Evolutionary conservation across 2,329 filamentous ascomycete genomes (phyloP).

Genomic region (Aspergillus vadensis): DNA sequence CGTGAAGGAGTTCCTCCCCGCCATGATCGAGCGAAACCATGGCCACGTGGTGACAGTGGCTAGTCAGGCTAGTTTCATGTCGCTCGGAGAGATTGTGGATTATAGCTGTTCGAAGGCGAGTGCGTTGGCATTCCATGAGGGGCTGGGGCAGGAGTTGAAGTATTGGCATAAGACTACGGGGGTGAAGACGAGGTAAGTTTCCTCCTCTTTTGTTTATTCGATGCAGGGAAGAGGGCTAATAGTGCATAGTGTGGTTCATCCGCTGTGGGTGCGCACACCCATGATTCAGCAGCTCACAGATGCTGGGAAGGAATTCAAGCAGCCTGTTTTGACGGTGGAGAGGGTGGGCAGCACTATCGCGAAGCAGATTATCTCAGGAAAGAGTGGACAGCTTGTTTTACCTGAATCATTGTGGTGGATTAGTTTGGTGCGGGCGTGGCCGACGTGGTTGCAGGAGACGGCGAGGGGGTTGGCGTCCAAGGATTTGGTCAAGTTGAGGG

Average conservation of each 20-base stretch:
- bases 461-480: slow-evolving; percentile 31
- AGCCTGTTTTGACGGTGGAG: slow-evolving; percentile 40
- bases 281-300: slow-evolving; percentile 45
- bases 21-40: slow-evolving; percentile 54
- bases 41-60: slow-evolving; percentile 61
- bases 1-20: slow-evolving; percentile 55
- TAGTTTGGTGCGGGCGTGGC: slow-evolving; percentile 35
- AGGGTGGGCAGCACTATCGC: slow-evolving; percentile 53
- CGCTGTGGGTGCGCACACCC: slow-evolving; percentile 53
- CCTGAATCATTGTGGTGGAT: slow-evolving; percentile 38
- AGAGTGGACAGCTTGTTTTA: slow-evolving; percentile 53
- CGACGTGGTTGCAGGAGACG: slow-evolving; percentile 52
- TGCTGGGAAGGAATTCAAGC: slow-evolving; percentile 32
- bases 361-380: slow-evolving; percentile 52
- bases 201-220: neutral
- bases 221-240: slow-evolving; percentile 4
- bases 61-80: slow-evolving; percentile 54
- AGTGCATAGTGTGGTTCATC: slow-evolving; percentile 33
- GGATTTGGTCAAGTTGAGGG: slow-evolving; percentile 27
- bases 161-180: slow-evolving; percentile 39
- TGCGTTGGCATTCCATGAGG: slow-evolving; percentile 58
- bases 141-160: slow-evolving; percentile 42
- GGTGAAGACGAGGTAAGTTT: slow-evolving; percentile 40
- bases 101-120: slow-evolving; percentile 57
- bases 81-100: slow-evolving; percentile 52